Percentiles rank a stretch among this genome's conserved stretches.
Conservation (phyloP, 2,329 filamentous ascomycete species). For the Alternaria panax region DNA sequence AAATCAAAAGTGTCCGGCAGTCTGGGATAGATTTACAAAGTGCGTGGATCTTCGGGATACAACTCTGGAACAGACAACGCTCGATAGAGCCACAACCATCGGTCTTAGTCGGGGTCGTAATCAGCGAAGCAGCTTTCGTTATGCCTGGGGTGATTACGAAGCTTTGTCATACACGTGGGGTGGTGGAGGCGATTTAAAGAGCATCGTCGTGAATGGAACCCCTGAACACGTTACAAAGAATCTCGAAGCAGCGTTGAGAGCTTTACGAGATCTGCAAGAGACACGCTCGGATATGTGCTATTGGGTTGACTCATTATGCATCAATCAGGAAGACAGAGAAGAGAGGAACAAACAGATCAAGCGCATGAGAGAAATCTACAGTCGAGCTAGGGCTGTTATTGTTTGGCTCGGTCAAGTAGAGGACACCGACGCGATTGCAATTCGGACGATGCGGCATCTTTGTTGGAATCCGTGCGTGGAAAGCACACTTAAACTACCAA, state of each 20-base stretch:
- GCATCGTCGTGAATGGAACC: accelerated
- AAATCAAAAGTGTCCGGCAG: not conserved
- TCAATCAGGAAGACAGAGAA: not conserved
- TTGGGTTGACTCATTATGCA: not conserved
- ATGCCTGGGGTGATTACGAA: not conserved
- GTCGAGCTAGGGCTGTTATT: not conserved
- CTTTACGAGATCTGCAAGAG: not conserved
- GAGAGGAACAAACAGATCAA: not conserved
- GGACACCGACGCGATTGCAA: not conserved
- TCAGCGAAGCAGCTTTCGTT: not conserved
- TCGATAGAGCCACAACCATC: not conserved
- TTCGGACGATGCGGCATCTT: not conserved
- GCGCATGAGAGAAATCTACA: not conserved
- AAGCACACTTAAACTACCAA: not conserved
- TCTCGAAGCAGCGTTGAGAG: not conserved
- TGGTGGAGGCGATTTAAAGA: not conserved
- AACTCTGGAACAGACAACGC: not conserved
- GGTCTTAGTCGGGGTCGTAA: accelerated
- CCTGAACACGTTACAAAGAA: not conserved
- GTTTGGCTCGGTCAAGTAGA: not conserved
- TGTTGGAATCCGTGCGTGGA: not conserved
- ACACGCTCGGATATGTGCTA: not conserved
- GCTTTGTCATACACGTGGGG: not conserved
- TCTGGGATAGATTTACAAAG: not conserved
- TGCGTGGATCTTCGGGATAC: not conserved